phyloP scores from a whole-genome alignment of 495 filamentous ascomycete genomes.

The Podospora didyma region DNA sequence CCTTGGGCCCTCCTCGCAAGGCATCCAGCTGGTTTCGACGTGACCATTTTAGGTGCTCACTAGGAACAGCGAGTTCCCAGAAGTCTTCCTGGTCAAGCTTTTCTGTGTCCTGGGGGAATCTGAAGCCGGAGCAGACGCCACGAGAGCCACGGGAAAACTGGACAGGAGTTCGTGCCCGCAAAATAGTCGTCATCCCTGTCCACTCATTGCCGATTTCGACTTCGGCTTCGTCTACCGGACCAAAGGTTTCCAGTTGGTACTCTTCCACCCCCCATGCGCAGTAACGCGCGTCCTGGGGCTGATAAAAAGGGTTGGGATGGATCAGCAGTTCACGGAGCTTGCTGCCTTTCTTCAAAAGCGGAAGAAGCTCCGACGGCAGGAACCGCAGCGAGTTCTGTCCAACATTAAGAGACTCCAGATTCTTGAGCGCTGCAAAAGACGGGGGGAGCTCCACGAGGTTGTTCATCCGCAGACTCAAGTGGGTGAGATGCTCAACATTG shows the following conservation, averaged over 20 bases:
- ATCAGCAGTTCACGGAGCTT: slow-evolving; percentile 34
- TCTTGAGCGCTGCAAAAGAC: slow-evolving; percentile 57
- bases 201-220: not conserved
- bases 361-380: slow-evolving; percentile 69
- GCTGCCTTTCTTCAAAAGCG: slow-evolving; percentile 44
- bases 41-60: not conserved
- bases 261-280: not conserved
- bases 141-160: slow-evolving; percentile 15
- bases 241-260: slow-evolving; percentile 15
- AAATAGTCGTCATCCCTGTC: slow-evolving; percentile 8
- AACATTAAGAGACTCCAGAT: slow-evolving; percentile 65
- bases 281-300: slow-evolving; percentile 17
- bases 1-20: slow-evolving; percentile 4
- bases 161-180: slow-evolving; percentile 22
- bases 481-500: slow-evolving; percentile 54
- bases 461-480: slow-evolving; percentile 72
- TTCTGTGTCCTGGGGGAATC: slow-evolving; percentile 1
- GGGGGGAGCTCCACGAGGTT: slow-evolving; percentile 60
- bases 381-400: slow-evolving; percentile 63
- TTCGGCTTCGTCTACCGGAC: not conserved
- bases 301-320: slow-evolving; percentile 47
- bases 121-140: slow-evolving; percentile 13
- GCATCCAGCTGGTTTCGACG: not conserved
- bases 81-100: slow-evolving; percentile 19
- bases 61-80: slow-evolving; percentile 14